Evolutionary conservation across 352 stramenopile species (phyloP), one percentile per base, ranked within the genome.

Genomic region (Phytophthora rubi): DNA sequence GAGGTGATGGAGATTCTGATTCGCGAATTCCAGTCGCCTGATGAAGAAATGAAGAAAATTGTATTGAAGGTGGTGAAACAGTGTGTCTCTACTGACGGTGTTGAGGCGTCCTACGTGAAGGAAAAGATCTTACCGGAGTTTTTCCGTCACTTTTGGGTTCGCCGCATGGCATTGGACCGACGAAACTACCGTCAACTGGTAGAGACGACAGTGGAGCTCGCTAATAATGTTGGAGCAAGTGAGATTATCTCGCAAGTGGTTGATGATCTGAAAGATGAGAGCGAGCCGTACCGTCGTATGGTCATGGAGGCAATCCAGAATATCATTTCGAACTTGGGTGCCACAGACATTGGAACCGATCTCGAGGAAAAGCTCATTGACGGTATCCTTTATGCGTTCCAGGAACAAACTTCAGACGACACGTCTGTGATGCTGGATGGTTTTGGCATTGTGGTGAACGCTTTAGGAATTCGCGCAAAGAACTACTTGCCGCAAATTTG

Each of bases 11-110:
- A 98, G 42, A 99, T 99, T 73, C 83, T 99, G 53, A 98, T 99
- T 37, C 90, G 97, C 57, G 97, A 99, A 73, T 99, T 99, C 75
- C 95, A 99, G 73, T 98, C 89, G 0, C 97, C 97, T 0, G 98
- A 99, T 78, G 98, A 99, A 75, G 97, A 99, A 85, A 99, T 99
- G 97, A 99, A 99, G 75, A 98, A 98, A 76, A 98, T 98, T 63
- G 95, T 98, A 56, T 75, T 99, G 6, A 98, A 98, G 70, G 97
- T 99, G 16, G 92, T 99, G 9, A 97, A 98, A 73, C 98, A 99
- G 79, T 99, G 98, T 81, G 97, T 99, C 9, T 92, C 91, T 37
- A 99, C 98, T 0, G 98, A 99, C 44, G 98, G 98, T 62, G 97
- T 99, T n/a, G 96, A 99, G 62, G 90, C 97, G 5, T 84, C 97